Conservation (phyloP, 2,329 filamentous ascomycete species). For the Ascocoryne sarcoides region DNA sequence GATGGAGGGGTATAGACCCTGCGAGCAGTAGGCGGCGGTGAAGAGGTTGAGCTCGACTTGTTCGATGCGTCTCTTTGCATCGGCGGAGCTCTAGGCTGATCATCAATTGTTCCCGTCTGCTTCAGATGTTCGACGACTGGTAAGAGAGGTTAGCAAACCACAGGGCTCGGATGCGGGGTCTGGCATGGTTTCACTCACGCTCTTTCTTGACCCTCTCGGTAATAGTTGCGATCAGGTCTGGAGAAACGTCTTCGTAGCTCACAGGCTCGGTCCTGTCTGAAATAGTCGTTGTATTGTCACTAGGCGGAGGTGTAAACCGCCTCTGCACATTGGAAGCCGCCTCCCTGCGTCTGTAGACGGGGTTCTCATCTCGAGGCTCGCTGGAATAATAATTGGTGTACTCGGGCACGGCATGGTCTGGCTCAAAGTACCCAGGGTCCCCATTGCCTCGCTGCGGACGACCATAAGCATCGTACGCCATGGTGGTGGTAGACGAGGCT, state of each 20-base stretch:
- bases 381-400: constrained; percentile 15
- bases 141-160: constrained; percentile 9
- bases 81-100: constrained; percentile 21
- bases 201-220: constrained; percentile 49
- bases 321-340: constrained; percentile 10
- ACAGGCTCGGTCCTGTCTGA: constrained; percentile 9
- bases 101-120: constrained; percentile 25
- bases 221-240: constrained; percentile 52
- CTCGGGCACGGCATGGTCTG: constrained; percentile 12
- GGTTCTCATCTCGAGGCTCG: constrained; percentile 17
- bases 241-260: constrained; percentile 39
- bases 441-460: constrained; percentile 15
- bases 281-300: constrained; percentile 13
- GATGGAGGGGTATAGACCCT: constrained; percentile 47
- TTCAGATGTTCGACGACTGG: constrained; percentile 29
- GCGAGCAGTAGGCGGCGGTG: constrained; percentile 33
- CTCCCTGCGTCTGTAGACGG: constrained; percentile 13
- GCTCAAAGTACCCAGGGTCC: constrained; percentile 15
- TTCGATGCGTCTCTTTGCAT: constrained; percentile 34
- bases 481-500: constrained; percentile 19
- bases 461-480: constrained; percentile 22
- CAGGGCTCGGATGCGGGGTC: constrained; percentile 6
- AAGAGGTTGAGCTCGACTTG: constrained; percentile 36
- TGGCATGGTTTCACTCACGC: constrained; percentile 33
- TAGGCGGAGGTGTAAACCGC: constrained; percentile 14